Evolutionary conservation across 2,329 filamentous ascomycete genomes (phyloP).

Genomic region (Xylariales sp.): DNA sequence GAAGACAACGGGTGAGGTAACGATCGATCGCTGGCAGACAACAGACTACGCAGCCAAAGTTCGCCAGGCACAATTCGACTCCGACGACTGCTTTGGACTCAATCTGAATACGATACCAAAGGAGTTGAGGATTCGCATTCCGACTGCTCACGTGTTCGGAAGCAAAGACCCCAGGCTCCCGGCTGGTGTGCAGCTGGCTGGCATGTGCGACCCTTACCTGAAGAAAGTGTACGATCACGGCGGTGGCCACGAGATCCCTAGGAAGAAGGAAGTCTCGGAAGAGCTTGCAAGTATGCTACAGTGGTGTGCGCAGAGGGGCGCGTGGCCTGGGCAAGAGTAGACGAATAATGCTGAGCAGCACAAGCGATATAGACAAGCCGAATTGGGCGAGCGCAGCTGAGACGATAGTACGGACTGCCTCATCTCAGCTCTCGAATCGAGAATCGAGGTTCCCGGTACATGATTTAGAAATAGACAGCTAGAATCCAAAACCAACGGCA

Average conservation of each 20-base stretch:
- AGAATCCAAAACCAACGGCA: too few species aligned
- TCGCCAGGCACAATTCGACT: slow-evolving; percentile 20
- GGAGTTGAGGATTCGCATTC: slow-evolving; percentile 24
- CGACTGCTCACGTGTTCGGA: slow-evolving; percentile 20
- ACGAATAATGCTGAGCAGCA: too few species aligned
- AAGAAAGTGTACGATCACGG: slow-evolving; percentile 18
- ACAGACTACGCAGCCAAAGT: slow-evolving; percentile 12
- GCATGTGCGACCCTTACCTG: slow-evolving; percentile 24
- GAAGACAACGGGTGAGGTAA: slow-evolving; percentile 10
- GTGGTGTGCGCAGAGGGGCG: slow-evolving; percentile 18
- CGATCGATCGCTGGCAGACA: slow-evolving; percentile 10
- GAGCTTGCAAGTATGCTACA: slow-evolving; percentile 15
- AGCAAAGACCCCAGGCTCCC: slow-evolving; percentile 19
- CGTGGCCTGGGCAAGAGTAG: slow-evolving; percentile 21
- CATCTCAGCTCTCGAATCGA: too few species aligned
- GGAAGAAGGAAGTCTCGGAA: slow-evolving; percentile 10
- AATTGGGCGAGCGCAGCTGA: too few species aligned
- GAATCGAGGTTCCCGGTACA: too few species aligned
- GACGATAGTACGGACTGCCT: too few species aligned
- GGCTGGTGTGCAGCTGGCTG: slow-evolving; percentile 19
- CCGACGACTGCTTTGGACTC: slow-evolving; percentile 25
- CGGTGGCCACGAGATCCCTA: slow-evolving; percentile 14
- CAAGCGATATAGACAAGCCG: too few species aligned
- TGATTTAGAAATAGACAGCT: too few species aligned
- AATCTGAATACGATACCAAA: slow-evolving; percentile 21